These are phyloP conservation scores for Cladosporium sp. DNA, from an alignment of 2,329 filamentous ascomycete species.

Conservation along the genomic window DNA sequence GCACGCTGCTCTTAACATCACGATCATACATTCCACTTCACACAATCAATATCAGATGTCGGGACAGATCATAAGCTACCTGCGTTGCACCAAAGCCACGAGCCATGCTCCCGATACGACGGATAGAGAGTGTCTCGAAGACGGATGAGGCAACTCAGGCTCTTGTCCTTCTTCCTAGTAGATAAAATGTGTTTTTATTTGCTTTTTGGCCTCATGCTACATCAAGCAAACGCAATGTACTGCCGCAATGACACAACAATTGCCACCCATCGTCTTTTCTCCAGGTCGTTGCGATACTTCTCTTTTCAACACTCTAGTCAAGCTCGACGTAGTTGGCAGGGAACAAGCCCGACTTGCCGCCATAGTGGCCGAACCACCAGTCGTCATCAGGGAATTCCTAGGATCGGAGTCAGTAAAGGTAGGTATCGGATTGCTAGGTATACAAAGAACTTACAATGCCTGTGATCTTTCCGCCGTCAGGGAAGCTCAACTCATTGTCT, in stretches of 20 bases:
- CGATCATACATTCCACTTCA: too few relatives aligned
- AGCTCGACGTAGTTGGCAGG: constrained; percentile 54
- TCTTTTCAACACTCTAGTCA: constrained; percentile 34
- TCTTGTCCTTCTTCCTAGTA: too few relatives aligned
- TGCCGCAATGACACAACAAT: background rate
- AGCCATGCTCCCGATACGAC: too few relatives aligned
- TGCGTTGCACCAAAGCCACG: too few relatives aligned
- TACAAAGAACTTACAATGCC: constrained; percentile 63
- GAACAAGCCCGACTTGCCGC: constrained; percentile 81
- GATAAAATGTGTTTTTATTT: too few relatives aligned
- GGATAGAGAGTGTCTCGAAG: too few relatives aligned
- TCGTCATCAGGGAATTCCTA: constrained; percentile 96
- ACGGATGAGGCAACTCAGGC: too few relatives aligned
- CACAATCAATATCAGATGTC: too few relatives aligned
- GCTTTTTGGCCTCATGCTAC: too few relatives aligned
- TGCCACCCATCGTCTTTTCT: background rate
- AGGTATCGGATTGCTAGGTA: constrained; percentile 12
- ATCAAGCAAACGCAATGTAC: background rate
- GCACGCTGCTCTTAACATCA: too few relatives aligned
- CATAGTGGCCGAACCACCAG: constrained; percentile 93
- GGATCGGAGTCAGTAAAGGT: constrained; percentile 6
- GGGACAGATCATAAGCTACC: too few relatives aligned
- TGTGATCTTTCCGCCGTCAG: constrained; percentile 80
- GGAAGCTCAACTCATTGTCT: constrained; percentile 84
- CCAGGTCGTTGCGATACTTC: background rate